Base-by-base conservation (phyloP, 2,329 filamentous ascomycete species). In the Paecilomyces sp. region DNA sequence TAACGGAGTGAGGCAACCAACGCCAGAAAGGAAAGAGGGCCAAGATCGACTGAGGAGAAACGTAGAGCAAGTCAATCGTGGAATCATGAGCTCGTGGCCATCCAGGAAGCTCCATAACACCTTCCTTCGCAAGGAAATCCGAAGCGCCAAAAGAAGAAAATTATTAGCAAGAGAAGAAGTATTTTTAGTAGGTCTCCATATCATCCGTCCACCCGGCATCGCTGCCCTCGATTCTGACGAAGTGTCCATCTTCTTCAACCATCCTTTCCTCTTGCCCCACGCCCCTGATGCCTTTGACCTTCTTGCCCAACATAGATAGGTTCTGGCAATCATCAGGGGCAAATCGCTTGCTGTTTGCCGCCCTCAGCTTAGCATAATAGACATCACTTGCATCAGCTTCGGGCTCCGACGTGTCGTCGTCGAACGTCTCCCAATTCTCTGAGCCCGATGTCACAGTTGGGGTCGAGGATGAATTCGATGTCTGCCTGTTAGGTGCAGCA, bases 391-490 rank as follows among this genome's bases (percentile, higher is more conserved):
- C 84, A 71, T 96, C 92, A 25, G 80, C 79, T 70, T 93, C 90
- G 0, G 83, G 81, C 67, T 91, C 89, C 0, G 88, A 91, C 15
- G 41, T 47, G 65, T 83, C 86, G 72, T 96, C 91, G 67, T 94
- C 92, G 68, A 94, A 97, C 9, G 92, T 96, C 76, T 97, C 93
- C 93, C 93, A 97, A 73, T 97, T 97, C 76, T 97, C 93, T 3
- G 91, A 96, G 1, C 90, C 91, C 4, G 90, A 91, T 28, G 89
- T 82, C 24, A 82, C 82, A 1, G 89, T 91, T n/a, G 78, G 78
- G 24, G 79, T 76, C 2, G 79, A 78, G 2, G 90, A 92, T 0
- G 88, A 88, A 64, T 86, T 86, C 6, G 88, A 91, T 15, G 88
- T 87, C 67, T 93, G 90, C 55, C 91, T 81, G 62, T 78, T 81